Conservation (phyloP, 306 rosid genomes). For the Ziziphus jujuba region DNA sequence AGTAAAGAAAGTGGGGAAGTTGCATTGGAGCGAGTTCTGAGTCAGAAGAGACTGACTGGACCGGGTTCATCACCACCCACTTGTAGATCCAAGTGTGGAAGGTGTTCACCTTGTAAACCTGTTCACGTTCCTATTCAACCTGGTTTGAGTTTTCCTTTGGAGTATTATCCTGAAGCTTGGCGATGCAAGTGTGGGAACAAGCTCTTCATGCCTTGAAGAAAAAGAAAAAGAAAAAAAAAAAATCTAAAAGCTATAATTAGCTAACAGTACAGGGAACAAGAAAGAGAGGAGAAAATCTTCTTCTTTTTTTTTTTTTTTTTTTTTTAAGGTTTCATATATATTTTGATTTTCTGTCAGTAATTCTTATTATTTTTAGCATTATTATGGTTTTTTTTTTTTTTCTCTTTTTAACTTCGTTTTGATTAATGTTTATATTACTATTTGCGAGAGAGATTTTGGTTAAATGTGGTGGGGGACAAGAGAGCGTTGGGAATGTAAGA, state of each 20-base stretch:
- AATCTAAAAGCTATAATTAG: background rate
- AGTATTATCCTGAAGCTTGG: conserved; percentile 99
- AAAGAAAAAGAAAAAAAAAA: background rate
- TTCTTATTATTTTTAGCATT: conserved; percentile 1
- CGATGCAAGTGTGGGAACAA: conserved; percentile 87
- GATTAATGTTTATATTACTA: conserved; percentile 18
- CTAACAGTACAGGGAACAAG: background rate
- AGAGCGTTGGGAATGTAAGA: conserved; percentile 58
- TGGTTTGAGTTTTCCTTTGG: conserved; percentile 65
- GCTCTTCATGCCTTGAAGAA: conserved; percentile 68
- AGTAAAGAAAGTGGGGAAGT: conserved; percentile 2
- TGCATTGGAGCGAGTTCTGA: conserved; percentile 17
- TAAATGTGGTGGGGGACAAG: conserved; percentile 29
- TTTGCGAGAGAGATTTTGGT: conserved; percentile 2
- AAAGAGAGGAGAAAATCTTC: no score
- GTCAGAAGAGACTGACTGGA: conserved; percentile 40
- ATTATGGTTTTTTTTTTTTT: background rate
- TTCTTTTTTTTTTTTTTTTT: no score
- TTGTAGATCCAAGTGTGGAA: conserved; percentile 80
- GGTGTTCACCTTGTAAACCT: conserved; percentile 73
- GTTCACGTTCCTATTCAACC: conserved; percentile 89
- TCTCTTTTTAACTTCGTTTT: background rate
- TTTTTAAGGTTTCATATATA: no score
- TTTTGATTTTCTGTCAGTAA: no score
- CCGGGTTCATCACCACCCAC: conserved; percentile 88